Evolutionary conservation across 257 asterid species (phyloP).

Genomic region (Striga asiatica): DNA sequence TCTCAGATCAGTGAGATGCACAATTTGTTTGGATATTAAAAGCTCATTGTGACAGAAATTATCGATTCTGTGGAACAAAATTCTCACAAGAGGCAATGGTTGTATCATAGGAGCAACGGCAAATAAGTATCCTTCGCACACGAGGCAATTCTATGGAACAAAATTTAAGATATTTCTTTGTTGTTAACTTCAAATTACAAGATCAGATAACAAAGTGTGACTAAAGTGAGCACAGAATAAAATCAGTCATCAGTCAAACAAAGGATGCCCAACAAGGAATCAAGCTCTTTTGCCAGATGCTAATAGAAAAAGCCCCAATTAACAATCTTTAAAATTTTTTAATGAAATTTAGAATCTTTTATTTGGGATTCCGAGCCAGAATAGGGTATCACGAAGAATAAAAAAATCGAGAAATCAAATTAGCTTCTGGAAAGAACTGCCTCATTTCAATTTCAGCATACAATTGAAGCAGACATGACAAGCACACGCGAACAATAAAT

Average conservation of each 20-base stretch:
- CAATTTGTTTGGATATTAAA: too few species aligned
- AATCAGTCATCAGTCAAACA: neutral
- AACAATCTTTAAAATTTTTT: too few species aligned
- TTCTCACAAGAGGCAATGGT: too few species aligned
- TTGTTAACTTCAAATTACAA: slow-evolving; percentile 19
- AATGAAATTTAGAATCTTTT: neutral
- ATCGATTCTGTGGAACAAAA: too few species aligned
- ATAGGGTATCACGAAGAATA: too few species aligned
- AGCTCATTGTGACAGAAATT: too few species aligned
- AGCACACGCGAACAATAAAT: neutral
- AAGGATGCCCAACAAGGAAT: slow-evolving; percentile 9
- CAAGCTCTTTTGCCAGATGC: neutral
- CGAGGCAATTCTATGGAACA: too few species aligned
- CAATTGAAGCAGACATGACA: neutral
- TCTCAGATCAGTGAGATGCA: too few species aligned
- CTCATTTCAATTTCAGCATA: slow-evolving; percentile 1
- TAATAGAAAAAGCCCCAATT: neutral
- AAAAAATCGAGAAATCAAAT: neutral
- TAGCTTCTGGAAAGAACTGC: neutral
- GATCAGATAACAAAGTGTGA: slow-evolving; percentile 14
- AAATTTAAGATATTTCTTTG: slow-evolving; percentile 2
- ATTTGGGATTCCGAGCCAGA: neutral
- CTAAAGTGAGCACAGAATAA: neutral
- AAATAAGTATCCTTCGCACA: too few species aligned
- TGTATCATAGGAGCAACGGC: too few species aligned